Evolutionary conservation across 331 rosid genomes (phyloP).

Genomic region (Phaseolus coccineus): DNA sequence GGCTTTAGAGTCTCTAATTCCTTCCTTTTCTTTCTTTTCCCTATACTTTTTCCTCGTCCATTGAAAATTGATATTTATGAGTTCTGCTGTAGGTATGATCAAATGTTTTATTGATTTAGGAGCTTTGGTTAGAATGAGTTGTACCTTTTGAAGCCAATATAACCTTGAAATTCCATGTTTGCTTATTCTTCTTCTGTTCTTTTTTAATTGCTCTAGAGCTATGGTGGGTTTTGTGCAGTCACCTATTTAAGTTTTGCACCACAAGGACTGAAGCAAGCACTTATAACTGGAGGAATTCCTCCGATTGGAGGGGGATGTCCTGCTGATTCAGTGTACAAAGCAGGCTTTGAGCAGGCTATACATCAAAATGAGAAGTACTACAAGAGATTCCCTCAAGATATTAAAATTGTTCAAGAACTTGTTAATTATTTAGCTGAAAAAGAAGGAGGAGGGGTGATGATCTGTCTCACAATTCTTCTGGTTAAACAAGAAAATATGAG

Average conservation of each 20-base stretch:
- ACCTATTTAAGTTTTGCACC: conserved; percentile 96
- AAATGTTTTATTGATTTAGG: conserved; percentile 18
- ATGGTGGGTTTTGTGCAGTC: conserved; percentile 93
- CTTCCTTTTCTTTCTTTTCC: background rate
- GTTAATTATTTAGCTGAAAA: conserved; percentile 76
- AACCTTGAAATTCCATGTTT: conserved; percentile 38
- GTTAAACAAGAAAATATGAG: conserved; percentile 36
- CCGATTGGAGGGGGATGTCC: conserved; percentile 80
- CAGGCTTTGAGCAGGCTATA: conserved; percentile 68
- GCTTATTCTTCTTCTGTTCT: conserved; percentile 36
- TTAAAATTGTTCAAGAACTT: conserved; percentile 73
- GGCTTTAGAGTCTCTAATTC: background rate
- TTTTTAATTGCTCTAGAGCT: conserved; percentile 68
- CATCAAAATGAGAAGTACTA: conserved; percentile 89
- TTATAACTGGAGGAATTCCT: conserved; percentile 95
- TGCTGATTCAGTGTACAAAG: conserved; percentile 79
- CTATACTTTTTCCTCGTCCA: background rate
- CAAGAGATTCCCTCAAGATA: conserved; percentile 91
- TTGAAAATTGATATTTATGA: background rate
- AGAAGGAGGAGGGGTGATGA: conserved; percentile 83
- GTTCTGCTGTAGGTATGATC: conserved; percentile 5
- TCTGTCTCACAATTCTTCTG: conserved; percentile 38
- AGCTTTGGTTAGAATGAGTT: conserved; percentile 27
- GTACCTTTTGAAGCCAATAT: conserved; percentile 30
- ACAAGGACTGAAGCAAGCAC: conserved; percentile 81